phyloP scores from a whole-genome alignment of 768 basidiomycete species.

The Lactarius akahatsu region DNA sequence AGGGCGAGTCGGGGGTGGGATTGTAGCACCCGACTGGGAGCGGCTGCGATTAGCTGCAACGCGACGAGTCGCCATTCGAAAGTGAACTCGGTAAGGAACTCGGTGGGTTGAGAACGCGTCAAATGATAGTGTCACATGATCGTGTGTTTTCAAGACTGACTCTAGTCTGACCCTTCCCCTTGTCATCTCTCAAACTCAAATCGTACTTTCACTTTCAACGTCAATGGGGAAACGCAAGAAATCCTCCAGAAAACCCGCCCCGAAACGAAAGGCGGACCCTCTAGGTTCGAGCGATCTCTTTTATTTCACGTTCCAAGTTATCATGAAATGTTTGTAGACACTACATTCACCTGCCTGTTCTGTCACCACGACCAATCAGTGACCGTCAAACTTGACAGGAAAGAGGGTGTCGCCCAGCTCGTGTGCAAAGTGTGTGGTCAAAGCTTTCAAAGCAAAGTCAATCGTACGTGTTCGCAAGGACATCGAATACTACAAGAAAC shows the following conservation, averaged over 20 bases:
- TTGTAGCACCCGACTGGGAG: conserved; percentile 34
- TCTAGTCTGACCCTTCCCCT: background rate
- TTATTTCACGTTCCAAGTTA: conserved; percentile 10
- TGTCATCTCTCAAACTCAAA: conserved; percentile 18
- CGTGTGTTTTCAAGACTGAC: background rate
- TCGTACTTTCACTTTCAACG: conserved; percentile 7
- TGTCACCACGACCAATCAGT: conserved; percentile 91
- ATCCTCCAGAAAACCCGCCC: conserved; percentile 76
- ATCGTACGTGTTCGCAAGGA: conserved; percentile 53
- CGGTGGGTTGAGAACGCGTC: conserved; percentile 23
- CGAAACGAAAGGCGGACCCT: conserved; percentile 64
- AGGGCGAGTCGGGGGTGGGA: conserved; percentile 39
- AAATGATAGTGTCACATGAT: conserved; percentile 27
- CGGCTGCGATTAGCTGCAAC: conserved; percentile 51
- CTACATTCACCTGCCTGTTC: conserved; percentile 82
- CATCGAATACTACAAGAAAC: conserved; percentile 26
- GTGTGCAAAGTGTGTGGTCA: conserved; percentile 86
- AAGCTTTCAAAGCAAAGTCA: conserved; percentile 82
- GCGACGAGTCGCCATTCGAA: conserved; percentile 62
- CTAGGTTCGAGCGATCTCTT: conserved; percentile 51
- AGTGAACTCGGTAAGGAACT: background rate
- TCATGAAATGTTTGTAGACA: conserved; percentile 48
- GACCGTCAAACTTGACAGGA: conserved; percentile 79
- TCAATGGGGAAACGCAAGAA: conserved; percentile 90
- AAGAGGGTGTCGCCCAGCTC: conserved; percentile 78